These are phyloP conservation scores for Mycosphaerella sp. DNA, from an alignment of 2,329 filamentous ascomycete species.

Conservation along the genomic window DNA sequence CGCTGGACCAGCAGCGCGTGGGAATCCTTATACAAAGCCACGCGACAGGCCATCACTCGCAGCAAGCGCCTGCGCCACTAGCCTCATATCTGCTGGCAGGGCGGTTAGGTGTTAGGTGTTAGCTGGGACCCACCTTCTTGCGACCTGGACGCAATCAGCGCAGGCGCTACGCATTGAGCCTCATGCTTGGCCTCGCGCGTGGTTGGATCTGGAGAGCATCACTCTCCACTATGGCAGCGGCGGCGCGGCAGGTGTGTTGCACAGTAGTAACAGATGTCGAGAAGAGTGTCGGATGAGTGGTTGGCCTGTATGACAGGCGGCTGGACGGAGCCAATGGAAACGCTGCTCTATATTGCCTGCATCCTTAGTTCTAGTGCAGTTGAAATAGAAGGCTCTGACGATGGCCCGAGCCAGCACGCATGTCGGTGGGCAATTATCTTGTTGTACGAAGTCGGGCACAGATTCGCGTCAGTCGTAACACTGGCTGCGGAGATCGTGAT, in stretches of 20 bases:
- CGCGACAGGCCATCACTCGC: slow-evolving; percentile 9
- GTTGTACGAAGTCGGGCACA: too few species aligned
- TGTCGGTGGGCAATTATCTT: not conserved
- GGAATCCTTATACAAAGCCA: slow-evolving; percentile 27
- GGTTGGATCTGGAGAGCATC: slow-evolving; percentile 19
- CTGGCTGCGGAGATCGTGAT: too few species aligned
- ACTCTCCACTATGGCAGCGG: slow-evolving; percentile 13
- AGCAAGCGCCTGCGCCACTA: slow-evolving; percentile 21
- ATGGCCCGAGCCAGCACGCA: not conserved
- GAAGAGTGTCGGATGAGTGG: not conserved
- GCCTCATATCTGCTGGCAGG: slow-evolving; percentile 20
- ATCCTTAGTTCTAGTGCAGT: too few species aligned
- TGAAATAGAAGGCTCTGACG: not conserved
- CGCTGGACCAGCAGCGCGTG: slow-evolving; percentile 17
- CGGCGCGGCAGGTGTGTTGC: slow-evolving; percentile 9
- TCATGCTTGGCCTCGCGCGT: slow-evolving; percentile 16
- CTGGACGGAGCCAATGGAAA: slow-evolving; percentile 15
- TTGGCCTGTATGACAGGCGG: slow-evolving; percentile 18
- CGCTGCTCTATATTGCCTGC: slow-evolving; percentile 1
- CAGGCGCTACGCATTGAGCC: slow-evolving; percentile 31
- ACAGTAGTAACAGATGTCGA: slow-evolving; percentile 13
- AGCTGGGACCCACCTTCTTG: slow-evolving; percentile 19
- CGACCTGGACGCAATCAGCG: slow-evolving; percentile 25
- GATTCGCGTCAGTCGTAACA: too few species aligned
- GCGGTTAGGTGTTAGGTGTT: slow-evolving; percentile 22